Evolutionary conservation across 2,329 filamentous ascomycete genomes (phyloP), one percentile per base, ranked within the genome.

Genomic region (Fusarium lateritium): DNA sequence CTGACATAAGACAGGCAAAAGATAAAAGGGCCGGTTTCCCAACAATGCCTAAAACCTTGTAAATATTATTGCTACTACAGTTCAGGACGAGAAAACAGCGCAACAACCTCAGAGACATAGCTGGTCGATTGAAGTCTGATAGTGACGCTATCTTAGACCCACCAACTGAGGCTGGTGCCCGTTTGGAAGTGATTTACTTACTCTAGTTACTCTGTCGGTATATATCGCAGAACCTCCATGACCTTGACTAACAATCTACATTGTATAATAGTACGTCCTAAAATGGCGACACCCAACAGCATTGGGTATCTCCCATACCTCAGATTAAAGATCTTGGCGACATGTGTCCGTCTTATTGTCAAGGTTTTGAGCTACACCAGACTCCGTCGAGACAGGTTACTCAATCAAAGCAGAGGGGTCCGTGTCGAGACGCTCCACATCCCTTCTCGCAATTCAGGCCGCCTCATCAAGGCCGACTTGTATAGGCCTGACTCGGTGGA

Each of bases 401-500:
- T 42, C 39, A 42, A 19, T 22, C 39, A 42, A 7, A 42, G 21
- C n/a, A 42, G n/a, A 21, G 19, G 19, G 7, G 39, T 22, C 11
- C 19, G 11, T 3, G 39, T 42, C 8, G 39, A 42, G 19, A 42
- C 42, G 17, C 22, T 45, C 11, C 21, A 22, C 15, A 61, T 65
- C 11, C 61, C 61, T 14, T 65, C 61, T 11, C 61, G 61, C 28
- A 53, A 61, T 31, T 15, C 53, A 7, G 51, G 45, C 7, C 34
- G 61, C 22, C 53, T 26, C 21, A 65, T 65, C n/a, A 26, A 34
- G 1, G 61, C 51, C 1, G 59, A 51, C 38, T n/a, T 65, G 9
- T 65, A 65, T 14, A 36, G 39, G 1, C 52, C 58, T 5, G 36
- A 10, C 9, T 40, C 51, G 2, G 7, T 26, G 7, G 42, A 10